A percentile compares a stretch with the other conserved stretches of the same genome.
These are phyloP conservation scores for Linum lewisii DNA, from an alignment of 345 rosid genomes.

Conservation along the genomic window DNA sequence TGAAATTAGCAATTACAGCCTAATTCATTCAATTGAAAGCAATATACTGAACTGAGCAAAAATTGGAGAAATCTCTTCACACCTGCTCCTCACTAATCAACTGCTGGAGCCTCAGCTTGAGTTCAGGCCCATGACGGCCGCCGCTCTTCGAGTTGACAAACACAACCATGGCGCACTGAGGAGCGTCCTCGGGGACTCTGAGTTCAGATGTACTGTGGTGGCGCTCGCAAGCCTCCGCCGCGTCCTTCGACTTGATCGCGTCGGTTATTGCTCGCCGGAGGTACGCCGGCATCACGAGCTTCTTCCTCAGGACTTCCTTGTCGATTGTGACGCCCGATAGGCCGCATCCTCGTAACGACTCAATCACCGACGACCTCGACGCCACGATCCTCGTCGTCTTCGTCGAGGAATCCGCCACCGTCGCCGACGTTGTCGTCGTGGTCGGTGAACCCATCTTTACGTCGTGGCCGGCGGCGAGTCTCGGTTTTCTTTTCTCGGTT, in stretches of 20 bases:
- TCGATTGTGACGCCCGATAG: conserved; percentile 58
- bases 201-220: not conserved
- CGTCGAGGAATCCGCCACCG: not conserved
- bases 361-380: conserved; percentile 49
- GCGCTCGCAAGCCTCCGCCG: conserved; percentile 65
- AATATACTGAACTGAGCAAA: not conserved
- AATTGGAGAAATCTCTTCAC: not conserved
- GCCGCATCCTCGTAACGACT: conserved; percentile 51
- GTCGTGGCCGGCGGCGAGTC: conserved; percentile 19
- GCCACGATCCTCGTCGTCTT: conserved; percentile 39
- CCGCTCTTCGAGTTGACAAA: conserved; percentile 81
- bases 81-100: conserved; percentile 81
- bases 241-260: conserved; percentile 41
- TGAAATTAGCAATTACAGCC: not conserved
- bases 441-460: conserved; percentile 40
- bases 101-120: conserved; percentile 56
- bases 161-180: conserved; percentile 70
- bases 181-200: conserved; percentile 15
- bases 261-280: conserved; percentile 57
- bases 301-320: conserved; percentile 50
- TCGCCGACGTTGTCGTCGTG: not conserved
- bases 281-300: conserved; percentile 54
- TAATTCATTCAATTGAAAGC: too few species aligned
- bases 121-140: conserved; percentile 68
- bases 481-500: too few species aligned